Percentiles rank a stretch among this genome's conserved stretches.
Evolutionary conservation across 2,329 filamentous ascomycete species (phyloP).

Genomic region (Trichoderma breve): DNA sequence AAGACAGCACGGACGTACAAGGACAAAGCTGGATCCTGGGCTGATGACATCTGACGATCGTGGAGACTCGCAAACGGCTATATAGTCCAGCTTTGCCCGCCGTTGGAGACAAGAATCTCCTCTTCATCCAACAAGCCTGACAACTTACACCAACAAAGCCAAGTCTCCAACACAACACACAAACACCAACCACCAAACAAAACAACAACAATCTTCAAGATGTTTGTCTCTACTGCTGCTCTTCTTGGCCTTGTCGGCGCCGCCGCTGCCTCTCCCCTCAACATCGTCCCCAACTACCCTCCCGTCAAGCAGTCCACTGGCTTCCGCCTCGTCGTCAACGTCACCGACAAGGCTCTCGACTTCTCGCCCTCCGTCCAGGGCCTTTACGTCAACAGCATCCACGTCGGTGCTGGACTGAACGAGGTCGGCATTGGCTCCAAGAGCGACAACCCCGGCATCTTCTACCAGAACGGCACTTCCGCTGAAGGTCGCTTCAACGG

Average conservation of each 20-base stretch:
- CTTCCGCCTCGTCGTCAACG: slow-evolving; percentile 44
- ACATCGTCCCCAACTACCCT: slow-evolving; percentile 9
- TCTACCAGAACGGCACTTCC: slow-evolving; percentile 50
- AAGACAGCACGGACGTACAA: not conserved
- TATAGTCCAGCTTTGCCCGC: not conserved
- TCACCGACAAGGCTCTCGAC: slow-evolving; percentile 38
- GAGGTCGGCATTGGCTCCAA: slow-evolving; percentile 38
- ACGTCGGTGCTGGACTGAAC: slow-evolving; percentile 41
- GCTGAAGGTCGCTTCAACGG: slow-evolving; percentile 28
- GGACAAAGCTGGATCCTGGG: not conserved
- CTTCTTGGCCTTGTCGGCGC: slow-evolving; percentile 24
- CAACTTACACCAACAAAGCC: not conserved
- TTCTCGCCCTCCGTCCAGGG: slow-evolving; percentile 39
- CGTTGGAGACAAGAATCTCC: not conserved
- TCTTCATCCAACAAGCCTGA: not conserved
- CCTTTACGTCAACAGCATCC: slow-evolving; percentile 39
- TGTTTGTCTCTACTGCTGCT: slow-evolving; percentile 22
- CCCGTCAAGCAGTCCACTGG: slow-evolving; percentile 22
- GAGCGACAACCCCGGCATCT: slow-evolving; percentile 32
- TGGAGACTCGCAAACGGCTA: not conserved
- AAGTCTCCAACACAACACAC: not conserved
- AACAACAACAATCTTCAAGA: slow-evolving; percentile 1
- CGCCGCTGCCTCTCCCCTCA: slow-evolving; percentile 25
- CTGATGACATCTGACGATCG: not conserved
- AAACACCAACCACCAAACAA: not conserved